A percentile compares a stretch with the other conserved stretches of the same genome.
These are phyloP conservation scores for Eucalyptus marginata DNA, from an alignment of 345 rosid species.

Conservation along the genomic window DNA sequence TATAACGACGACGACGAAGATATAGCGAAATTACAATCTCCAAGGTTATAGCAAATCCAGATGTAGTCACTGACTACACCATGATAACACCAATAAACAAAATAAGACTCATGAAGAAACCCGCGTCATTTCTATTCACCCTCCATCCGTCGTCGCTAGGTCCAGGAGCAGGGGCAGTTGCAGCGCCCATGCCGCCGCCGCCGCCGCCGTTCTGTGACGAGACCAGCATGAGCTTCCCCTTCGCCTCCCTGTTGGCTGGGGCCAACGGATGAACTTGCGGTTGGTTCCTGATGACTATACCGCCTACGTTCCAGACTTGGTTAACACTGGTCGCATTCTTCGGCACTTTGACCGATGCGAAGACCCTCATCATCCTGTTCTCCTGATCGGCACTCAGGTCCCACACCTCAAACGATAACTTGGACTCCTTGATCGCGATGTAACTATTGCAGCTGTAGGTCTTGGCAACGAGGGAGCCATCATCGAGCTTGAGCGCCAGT, in stretches of 20 bases:
- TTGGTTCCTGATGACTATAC: conserved; percentile 4
- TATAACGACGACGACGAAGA: neutral
- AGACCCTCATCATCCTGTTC: conserved; percentile 31
- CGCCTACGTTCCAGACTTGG: conserved; percentile 87
- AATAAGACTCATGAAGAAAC: neutral
- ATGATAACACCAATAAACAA: neutral
- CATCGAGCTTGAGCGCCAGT: conserved; percentile 27
- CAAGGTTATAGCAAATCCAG: neutral
- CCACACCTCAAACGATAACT: conserved; percentile 60
- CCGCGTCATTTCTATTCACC: neutral
- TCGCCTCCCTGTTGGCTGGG: conserved; percentile 8
- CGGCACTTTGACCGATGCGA: conserved; percentile 57
- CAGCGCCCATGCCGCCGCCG: neutral
- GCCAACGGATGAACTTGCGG: conserved; percentile 15
- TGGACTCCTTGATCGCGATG: neutral
- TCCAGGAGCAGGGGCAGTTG: neutral
- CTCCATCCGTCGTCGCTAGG: neutral
- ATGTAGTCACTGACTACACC: neutral
- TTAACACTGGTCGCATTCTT: conserved; percentile 35
- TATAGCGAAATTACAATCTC: neutral
- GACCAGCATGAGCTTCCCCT: conserved; percentile 5
- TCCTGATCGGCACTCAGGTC: conserved; percentile 40
- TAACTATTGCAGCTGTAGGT: conserved; percentile 32
- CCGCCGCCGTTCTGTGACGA: neutral
- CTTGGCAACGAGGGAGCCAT: conserved; percentile 20